A percentile compares a stretch with the other conserved stretches of the same genome.
Evolutionary conservation across 2,329 filamentous ascomycete genomes (phyloP).

Genomic region (Taxawa tesnikishii): DNA sequence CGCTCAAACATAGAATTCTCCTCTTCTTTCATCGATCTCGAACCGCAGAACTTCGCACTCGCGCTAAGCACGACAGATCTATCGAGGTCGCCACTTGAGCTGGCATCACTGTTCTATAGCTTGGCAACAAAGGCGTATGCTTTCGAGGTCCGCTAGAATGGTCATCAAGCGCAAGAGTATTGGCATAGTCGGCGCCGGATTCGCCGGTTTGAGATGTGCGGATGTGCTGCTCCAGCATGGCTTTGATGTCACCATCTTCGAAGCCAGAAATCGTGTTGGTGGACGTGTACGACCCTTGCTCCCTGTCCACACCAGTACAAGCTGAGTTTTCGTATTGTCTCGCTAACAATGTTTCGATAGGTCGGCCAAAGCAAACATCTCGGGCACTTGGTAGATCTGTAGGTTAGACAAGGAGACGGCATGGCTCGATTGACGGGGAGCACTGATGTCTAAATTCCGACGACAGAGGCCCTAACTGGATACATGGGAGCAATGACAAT

Average conservation of each 20-base stretch:
- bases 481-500: constrained; percentile 61
- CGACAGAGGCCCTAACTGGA: constrained; percentile 62
- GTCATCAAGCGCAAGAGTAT: constrained; percentile 27
- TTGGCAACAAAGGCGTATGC: too few species aligned
- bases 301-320: background rate
- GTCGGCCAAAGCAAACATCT: constrained; percentile 26
- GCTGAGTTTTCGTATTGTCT: too few species aligned
- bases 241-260: constrained; percentile 55
- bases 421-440: background rate
- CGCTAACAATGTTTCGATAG: constrained; percentile 3
- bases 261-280: constrained; percentile 55
- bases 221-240: constrained; percentile 54
- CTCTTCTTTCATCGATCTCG: too few species aligned
- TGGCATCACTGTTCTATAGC: too few species aligned
- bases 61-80: too few species aligned
- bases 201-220: constrained; percentile 59
- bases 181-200: constrained; percentile 57
- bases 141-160: too few species aligned
- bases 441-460: background rate
- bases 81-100: too few species aligned
- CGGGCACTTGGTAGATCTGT: constrained; percentile 38
- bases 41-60: too few species aligned
- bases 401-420: too few species aligned
- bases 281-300: constrained; percentile 39
- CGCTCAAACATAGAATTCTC: too few species aligned